Evolutionary conservation across 306 rosid species (phyloP), one percentile per base, ranked within the genome.

Genomic region (Trichosanthes cucumerina): DNA sequence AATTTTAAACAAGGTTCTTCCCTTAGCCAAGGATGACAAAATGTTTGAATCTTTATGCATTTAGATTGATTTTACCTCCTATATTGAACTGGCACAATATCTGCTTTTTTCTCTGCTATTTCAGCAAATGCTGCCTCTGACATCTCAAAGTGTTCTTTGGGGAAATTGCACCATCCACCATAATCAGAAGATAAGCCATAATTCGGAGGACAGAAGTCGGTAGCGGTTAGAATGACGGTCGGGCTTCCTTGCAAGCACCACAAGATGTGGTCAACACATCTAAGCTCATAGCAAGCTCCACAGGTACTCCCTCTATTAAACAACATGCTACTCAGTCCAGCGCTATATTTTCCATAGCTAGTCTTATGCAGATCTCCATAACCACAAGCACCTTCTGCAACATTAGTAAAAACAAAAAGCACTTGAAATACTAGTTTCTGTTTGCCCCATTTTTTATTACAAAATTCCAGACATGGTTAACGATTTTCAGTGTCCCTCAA

Each of bases 131-230:
- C 96, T 31, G 91, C 86, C 79, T 85, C 85, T 7, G 99, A 95
- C 97, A 95, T 85, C 89, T 95, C 99, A 74, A 95, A 92, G 84
- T 95, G 99, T 69, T 92, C 89, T 65, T 88, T 82, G 62, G 99
- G 99, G 78, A 95, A 92, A 81, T 95, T 95, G 80, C 97, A 95
- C 97, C 99, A 92, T 46, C 99, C 99, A 80, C 99, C 99, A 85
- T 95, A 95, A 75, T 95, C 99, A 11, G 84, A 81, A 3, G 99
- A 90, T 47, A 92, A 89, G 5, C 99, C 99, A 34, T 80, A 86
- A 84, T 92, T 95, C 6, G 99, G 97, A 80, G 99, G 91, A 78
- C 99, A 95, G 85, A 92, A 95, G 89, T 95, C 99, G 34, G 97
- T 91, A 21, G 95, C 99, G 19, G 97, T 92, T 84, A 95, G 91